Evolutionary conservation across 345 rosid genomes (phyloP), one percentile per base, ranked within the genome.

Genomic region (Lagerstroemia speciosa): DNA sequence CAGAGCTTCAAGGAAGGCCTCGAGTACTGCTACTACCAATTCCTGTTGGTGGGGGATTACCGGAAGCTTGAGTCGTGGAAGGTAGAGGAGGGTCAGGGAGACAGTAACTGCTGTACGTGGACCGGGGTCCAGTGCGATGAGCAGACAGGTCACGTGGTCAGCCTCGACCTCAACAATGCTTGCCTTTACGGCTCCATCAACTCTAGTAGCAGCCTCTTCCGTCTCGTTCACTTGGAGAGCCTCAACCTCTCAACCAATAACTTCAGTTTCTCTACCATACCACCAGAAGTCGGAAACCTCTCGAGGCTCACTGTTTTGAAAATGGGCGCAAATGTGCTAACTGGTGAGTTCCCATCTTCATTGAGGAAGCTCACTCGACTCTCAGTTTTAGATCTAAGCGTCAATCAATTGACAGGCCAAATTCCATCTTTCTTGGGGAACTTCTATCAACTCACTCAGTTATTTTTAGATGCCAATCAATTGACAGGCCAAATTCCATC

Each of bases 371-470:
- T 75, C 2, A 66, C 15, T 1, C 27, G 55, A 0, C 74, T 78
- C 0, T 72, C 62, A 5, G 37, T 41, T 19, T 33, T 78, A 57
- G 78, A 68, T 62, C 71, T 74, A 29, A 68, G 75, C 3, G 45
- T 9, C 0, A 78, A 75, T 52, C 29, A 71, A 5, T 36, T 78
- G 15, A 68, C 64, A 0, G 71, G 81, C 32, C 64, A 27, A 10
- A 60, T 60, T 5, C 73, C 75, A 8, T 19, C 46, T 67, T 55
- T 26, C 2, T 6, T 70, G 2, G 19, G n/a, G 14, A 61, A 62
- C 20, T 45, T 69, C 27, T 34, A n/a, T 19, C 43, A 48, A 19
- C 66, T 70, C 34, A 1, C 34, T 8, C n/a, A 32, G 24, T 22
- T 74, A 14, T 15, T 5, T 3, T 14, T 77, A 36, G 0, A 0